Evolutionary conservation across 805 yeast species (phyloP), one percentile per base, ranked within the genome.

Genomic region (Naumovozyma castellii): DNA sequence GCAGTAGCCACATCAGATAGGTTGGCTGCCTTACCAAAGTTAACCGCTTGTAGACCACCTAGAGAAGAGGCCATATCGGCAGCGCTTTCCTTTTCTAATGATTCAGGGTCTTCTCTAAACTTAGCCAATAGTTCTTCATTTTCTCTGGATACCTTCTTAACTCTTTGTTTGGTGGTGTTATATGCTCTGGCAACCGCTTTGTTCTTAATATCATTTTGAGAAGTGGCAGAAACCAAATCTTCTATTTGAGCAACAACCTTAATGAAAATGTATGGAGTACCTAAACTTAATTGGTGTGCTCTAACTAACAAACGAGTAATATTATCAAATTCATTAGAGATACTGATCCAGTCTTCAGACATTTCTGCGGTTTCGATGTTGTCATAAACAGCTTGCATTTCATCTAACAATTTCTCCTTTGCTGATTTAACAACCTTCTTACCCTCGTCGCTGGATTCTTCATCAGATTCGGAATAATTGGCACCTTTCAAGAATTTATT

Each of bases 391-490:
- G 70, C 69, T 51, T 75, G 79, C 67, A 92, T 74, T 62, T 92
- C 98, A 58, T 87, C 97, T 51, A 87, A 62, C 44, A 87, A 72
- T 69, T 90, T 92, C 49, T 88, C 97, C 66, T 82, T 85, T 39
- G 97, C 95, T 43, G 92, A 79, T 67, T 85, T 88, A 51, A 90
- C 95, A 32, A 87, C 86, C 50, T 80, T 83, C 60, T 78, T 81
- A 56, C 80, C 84, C 46, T 69, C 76, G 44, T 72, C 84, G 41
- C 74, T 72, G 38, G 73, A 77, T 29, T 29, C 32, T 34, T 65
- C 67, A 18, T 66, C 72, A 6, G 65, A 64, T 31, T 64, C 67
- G 32, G 64, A 61, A 33, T 57, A 56, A 31, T 53, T 54, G 29
- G 61, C 56, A 31, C 59, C 61, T 42, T 61, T 63, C 48, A 64